These are phyloP conservation scores for Aspergillus ruber DNA, from an alignment of 2,329 filamentous ascomycete species.

Conservation along the genomic window DNA sequence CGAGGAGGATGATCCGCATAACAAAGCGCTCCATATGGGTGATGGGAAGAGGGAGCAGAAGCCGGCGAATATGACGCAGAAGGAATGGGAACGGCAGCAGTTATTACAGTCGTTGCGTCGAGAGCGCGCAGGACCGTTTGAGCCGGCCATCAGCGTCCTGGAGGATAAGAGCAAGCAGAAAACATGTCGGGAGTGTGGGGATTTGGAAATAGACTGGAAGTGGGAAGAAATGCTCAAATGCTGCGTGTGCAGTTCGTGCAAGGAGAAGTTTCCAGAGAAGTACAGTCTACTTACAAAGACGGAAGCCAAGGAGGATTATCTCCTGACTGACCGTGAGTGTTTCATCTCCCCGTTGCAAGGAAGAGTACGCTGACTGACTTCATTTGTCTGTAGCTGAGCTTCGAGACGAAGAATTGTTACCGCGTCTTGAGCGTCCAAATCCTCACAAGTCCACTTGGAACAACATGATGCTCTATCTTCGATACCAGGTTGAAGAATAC, in stretches of 20 bases:
- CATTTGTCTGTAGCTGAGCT: slow-evolving; percentile 60
- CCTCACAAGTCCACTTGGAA: slow-evolving; percentile 96
- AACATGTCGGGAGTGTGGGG: slow-evolving; percentile 76
- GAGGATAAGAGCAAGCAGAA: slow-evolving; percentile 58
- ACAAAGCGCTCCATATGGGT: slow-evolving; percentile 62
- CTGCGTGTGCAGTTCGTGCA: slow-evolving; percentile 73
- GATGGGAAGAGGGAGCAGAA: slow-evolving; percentile 54
- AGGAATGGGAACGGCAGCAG: slow-evolving; percentile 85
- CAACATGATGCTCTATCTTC: slow-evolving; percentile 96
- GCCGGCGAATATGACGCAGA: slow-evolving; percentile 79
- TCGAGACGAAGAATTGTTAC: slow-evolving; percentile 78
- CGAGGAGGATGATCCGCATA: slow-evolving; percentile 85
- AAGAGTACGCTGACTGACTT: slow-evolving; percentile 16
- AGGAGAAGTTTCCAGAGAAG: slow-evolving; percentile 83
- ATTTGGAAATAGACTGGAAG: slow-evolving; percentile 85
- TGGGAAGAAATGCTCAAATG: slow-evolving; percentile 81
- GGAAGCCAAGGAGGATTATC: slow-evolving; percentile 89
- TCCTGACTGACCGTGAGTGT: slow-evolving; percentile 75
- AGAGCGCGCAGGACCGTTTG: slow-evolving; percentile 73
- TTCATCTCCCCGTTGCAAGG: too few relatives aligned
- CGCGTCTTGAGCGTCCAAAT: slow-evolving; percentile 82
- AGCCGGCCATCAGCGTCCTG: slow-evolving; percentile 77
- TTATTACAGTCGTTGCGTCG: slow-evolving; percentile 65
- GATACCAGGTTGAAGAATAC: slow-evolving; percentile 91
- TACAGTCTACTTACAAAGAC: slow-evolving; percentile 96